phyloP scores from a whole-genome alignment of 257 asterid species.

The Ehretia macrophylla region DNA sequence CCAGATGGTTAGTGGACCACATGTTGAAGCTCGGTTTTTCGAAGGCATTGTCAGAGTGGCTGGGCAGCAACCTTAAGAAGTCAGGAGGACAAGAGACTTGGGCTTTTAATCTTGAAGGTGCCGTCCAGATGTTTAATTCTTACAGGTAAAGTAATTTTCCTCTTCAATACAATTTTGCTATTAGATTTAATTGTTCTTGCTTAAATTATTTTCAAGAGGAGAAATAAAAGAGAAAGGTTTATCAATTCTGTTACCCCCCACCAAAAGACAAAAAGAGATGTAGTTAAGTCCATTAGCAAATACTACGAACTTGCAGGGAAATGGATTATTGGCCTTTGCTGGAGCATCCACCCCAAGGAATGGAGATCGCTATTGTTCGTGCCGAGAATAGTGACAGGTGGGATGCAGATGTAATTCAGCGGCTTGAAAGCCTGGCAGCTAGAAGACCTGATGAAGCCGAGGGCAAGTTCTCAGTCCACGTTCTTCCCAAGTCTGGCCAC shows the following conservation, averaged over 20 bases:
- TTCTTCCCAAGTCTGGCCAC: slow-evolving; percentile 82
- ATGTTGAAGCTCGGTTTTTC: slow-evolving; percentile 82
- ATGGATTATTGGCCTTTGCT: slow-evolving; percentile 65
- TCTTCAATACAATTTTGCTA: slow-evolving; percentile 4
- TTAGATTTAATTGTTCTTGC: background rate
- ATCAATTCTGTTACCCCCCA: no score
- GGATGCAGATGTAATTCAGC: slow-evolving; percentile 47
- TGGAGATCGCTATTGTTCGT: slow-evolving; percentile 65
- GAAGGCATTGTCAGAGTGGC: slow-evolving; percentile 78
- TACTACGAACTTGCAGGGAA: slow-evolving; percentile 40
- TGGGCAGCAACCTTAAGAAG: slow-evolving; percentile 88
- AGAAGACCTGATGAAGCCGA: slow-evolving; percentile 33
- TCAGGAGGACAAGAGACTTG: slow-evolving; percentile 63
- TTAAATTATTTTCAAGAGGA: background rate
- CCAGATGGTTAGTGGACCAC: slow-evolving; percentile 95
- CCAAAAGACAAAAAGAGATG: background rate
- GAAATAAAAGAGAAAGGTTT: background rate
- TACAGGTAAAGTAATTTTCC: slow-evolving; percentile 42
- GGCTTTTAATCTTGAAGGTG: slow-evolving; percentile 90
- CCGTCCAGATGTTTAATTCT: slow-evolving; percentile 80
- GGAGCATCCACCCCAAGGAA: slow-evolving; percentile 63
- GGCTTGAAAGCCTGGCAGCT: slow-evolving; percentile 43
- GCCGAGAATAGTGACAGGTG: slow-evolving; percentile 93
- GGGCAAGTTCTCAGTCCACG: slow-evolving; percentile 57
- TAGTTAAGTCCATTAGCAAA: background rate